These are phyloP conservation scores for Peziza echinospora DNA, from an alignment of 495 filamentous ascomycete species.

Conservation along the genomic window DNA sequence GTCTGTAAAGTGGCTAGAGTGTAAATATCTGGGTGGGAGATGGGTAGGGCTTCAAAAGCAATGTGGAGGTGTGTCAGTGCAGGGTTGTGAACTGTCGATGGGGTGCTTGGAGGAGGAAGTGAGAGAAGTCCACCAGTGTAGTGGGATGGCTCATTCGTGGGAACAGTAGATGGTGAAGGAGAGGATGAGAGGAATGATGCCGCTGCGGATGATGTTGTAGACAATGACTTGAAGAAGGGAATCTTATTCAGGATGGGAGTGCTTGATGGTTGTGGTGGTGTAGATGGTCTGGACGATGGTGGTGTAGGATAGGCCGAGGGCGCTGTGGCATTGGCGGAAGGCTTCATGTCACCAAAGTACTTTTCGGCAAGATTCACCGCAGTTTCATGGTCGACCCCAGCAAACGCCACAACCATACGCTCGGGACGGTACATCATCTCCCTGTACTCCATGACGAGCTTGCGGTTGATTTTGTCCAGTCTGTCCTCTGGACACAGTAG, in stretches of 20 bases:
- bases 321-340: slow-evolving; percentile 8
- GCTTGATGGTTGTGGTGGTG: slow-evolving; percentile 22
- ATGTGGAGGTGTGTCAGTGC: slow-evolving; percentile 78
- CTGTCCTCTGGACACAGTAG: slow-evolving; percentile 76
- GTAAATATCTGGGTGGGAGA: slow-evolving; percentile 79
- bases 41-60: slow-evolving; percentile 86
- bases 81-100: slow-evolving; percentile 53
- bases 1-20: slow-evolving; percentile 92
- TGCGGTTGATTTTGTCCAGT: slow-evolving; percentile 50
- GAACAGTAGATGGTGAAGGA: slow-evolving; percentile 13
- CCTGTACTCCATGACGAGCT: slow-evolving; percentile 56
- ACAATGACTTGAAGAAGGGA: slow-evolving; percentile 82
- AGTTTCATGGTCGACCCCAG: slow-evolving; percentile 62
- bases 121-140: slow-evolving; percentile 88
- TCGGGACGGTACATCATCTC: slow-evolving; percentile 72
- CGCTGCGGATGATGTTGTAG: slow-evolving; percentile 41
- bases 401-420: slow-evolving; percentile 82
- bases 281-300: slow-evolving; percentile 25
- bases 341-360: slow-evolving; percentile 79
- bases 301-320: slow-evolving; percentile 13
- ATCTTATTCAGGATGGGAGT: slow-evolving; percentile 59
- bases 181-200: slow-evolving; percentile 29
- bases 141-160: slow-evolving; percentile 47
- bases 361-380: slow-evolving; percentile 61
- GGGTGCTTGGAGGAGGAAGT: slow-evolving; percentile 55